Conservation (phyloP, 73 alveolate genomes). For the Symbiodinium natans region DNA sequence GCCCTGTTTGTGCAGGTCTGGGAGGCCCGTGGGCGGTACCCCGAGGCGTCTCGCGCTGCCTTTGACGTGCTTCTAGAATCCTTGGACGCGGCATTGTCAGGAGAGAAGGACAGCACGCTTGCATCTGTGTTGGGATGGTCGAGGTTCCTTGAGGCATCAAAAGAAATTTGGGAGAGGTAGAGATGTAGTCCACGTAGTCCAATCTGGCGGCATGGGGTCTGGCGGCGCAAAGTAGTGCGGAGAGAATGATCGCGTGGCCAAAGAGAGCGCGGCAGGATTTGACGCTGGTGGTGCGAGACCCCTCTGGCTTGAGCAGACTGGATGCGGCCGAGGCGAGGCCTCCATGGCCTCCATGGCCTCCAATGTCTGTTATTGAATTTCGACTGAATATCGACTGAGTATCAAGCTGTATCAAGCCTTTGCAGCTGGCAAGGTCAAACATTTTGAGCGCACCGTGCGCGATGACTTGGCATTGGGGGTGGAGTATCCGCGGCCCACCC, state of each 20-base stretch:
- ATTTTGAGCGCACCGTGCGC: constrained; percentile 50
- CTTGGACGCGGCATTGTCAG: neutral
- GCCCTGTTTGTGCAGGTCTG: neutral
- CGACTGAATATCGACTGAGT: neutral
- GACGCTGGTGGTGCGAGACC: constrained; percentile 31
- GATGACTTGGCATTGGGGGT: constrained; percentile 48
- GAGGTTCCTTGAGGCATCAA: too few relatives aligned
- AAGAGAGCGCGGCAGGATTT: too few relatives aligned
- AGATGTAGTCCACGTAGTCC: too few relatives aligned
- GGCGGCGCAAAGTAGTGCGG: too few relatives aligned
- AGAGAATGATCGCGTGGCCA: too few relatives aligned
- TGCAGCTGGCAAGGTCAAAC: neutral
- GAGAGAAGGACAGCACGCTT: neutral
- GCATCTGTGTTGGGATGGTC: too few relatives aligned
- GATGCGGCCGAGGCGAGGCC: neutral
- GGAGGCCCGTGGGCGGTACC: neutral
- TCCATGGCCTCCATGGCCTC: too few relatives aligned
- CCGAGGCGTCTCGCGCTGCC: neutral
- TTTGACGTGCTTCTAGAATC: neutral
- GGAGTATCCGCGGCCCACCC: constrained; percentile 15
- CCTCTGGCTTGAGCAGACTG: constrained; percentile 13
- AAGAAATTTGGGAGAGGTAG: too few relatives aligned
- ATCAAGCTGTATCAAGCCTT: neutral
- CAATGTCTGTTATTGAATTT: neutral
- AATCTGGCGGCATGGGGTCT: too few relatives aligned